Evolutionary conservation across 495 filamentous ascomycete species (phyloP).

Genomic region (Glutinoglossum americanum): DNA sequence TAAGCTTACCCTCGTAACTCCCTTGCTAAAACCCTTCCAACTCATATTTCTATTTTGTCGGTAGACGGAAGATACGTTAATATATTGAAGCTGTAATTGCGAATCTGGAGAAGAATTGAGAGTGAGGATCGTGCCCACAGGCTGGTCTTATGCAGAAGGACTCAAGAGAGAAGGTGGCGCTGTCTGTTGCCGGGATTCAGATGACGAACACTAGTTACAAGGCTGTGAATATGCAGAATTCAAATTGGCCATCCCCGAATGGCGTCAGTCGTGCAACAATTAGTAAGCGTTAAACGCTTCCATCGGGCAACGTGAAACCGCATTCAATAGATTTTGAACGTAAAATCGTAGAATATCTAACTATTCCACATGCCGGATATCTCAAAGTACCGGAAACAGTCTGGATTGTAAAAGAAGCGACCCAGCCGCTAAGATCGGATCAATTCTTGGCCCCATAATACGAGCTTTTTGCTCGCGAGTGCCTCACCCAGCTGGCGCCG

Average conservation of each 20-base stretch:
- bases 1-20: slow-evolving; percentile 48
- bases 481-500: too few relatives aligned
- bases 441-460: too few relatives aligned
- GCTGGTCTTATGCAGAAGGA: background rate
- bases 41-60: slow-evolving; percentile 39
- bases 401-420: background rate
- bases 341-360: background rate
- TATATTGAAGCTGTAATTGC: background rate
- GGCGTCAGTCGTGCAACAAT: slow-evolving; percentile 1
- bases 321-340: background rate
- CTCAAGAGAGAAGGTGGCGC: background rate
- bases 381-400: background rate
- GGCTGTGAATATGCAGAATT: slow-evolving; percentile 1
- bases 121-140: background rate
- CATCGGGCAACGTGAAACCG: background rate
- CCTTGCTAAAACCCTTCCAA: slow-evolving; percentile 89
- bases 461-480: too few relatives aligned
- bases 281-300: background rate
- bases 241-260: background rate
- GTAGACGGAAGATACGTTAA: background rate
- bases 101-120: background rate
- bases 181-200: background rate
- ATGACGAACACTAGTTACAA: slow-evolving; percentile 12
- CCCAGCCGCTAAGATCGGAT: too few relatives aligned
- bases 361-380: background rate